phyloP scores from a whole-genome alignment of 139 green algal species.

The Chloropicon primus region DNA sequence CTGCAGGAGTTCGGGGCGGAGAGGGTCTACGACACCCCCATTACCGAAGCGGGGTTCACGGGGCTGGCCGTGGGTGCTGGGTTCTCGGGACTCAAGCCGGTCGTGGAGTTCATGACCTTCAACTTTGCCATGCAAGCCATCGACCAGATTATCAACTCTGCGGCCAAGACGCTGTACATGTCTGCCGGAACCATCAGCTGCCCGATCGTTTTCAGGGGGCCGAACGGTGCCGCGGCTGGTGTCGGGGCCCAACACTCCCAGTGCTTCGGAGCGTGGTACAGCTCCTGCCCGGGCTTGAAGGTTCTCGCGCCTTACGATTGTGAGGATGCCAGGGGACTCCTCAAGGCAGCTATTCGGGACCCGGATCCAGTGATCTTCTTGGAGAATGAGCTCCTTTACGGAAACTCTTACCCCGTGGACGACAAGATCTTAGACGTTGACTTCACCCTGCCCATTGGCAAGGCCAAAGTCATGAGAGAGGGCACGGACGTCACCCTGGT shows the following conservation, averaged over 20 bases:
- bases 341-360: slow-evolving; percentile 95
- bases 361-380: slow-evolving; percentile 93
- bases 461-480: slow-evolving; percentile 73
- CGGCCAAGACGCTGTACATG: slow-evolving; percentile 98
- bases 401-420: slow-evolving; percentile 65
- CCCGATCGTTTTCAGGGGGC: slow-evolving; percentile 94
- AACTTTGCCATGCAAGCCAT: slow-evolving; percentile 94
- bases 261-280: slow-evolving; percentile 97
- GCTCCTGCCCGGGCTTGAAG: slow-evolving; percentile 84
- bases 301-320: slow-evolving; percentile 89
- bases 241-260: slow-evolving; percentile 96
- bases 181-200: slow-evolving; percentile 79
- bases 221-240: slow-evolving; percentile 84
- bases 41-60: slow-evolving; percentile 96
- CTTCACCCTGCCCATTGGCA: slow-evolving; percentile 91
- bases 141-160: slow-evolving; percentile 82
- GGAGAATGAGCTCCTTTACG: slow-evolving; percentile 97
- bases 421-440: slow-evolving; percentile 66
- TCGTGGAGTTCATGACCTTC: slow-evolving; percentile 99
- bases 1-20: slow-evolving; percentile 89
- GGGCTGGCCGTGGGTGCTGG: slow-evolving; percentile 87
- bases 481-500: slow-evolving; percentile 88
- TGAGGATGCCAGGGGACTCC: slow-evolving; percentile 82
- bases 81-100: slow-evolving; percentile 74
- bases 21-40: slow-evolving; percentile 91